A percentile compares a stretch with the other conserved stretches of the same genome.
Evolutionary conservation across 306 rosid species (phyloP).

Genomic region (Vicia sativa): DNA sequence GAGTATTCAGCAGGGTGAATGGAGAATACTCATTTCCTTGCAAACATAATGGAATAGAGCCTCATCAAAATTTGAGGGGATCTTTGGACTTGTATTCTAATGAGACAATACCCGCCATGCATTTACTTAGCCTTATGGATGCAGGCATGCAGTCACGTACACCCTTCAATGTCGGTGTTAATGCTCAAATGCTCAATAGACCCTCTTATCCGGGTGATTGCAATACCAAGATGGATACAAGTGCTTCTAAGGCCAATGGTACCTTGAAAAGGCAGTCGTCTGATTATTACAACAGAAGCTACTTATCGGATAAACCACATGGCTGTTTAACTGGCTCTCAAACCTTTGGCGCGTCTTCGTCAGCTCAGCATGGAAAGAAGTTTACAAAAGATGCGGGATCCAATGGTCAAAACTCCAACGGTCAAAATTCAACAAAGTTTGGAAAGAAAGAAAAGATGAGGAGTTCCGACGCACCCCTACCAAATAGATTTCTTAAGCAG

Average conservation of each 20-base stretch:
- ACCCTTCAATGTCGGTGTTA: slow-evolving; percentile 55
- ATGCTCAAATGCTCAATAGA: slow-evolving; percentile 58
- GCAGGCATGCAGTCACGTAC: slow-evolving; percentile 78
- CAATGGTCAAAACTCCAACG: slow-evolving; percentile 47
- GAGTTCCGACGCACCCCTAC: slow-evolving; percentile 48
- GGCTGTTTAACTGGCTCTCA: slow-evolving; percentile 58
- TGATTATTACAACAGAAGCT: slow-evolving; percentile 48
- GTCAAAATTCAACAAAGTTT: slow-evolving; percentile 53
- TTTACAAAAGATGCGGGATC: slow-evolving; percentile 42
- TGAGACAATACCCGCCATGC: slow-evolving; percentile 97
- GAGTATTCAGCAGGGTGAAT: slow-evolving; percentile 55
- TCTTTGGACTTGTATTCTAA: slow-evolving; percentile 80
- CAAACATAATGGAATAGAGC: slow-evolving; percentile 58
- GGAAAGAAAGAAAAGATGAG: slow-evolving; percentile 60
- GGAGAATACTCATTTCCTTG: slow-evolving; percentile 61
- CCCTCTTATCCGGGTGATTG: slow-evolving; percentile 56
- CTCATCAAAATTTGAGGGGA: slow-evolving; percentile 58
- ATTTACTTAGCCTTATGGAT: slow-evolving; percentile 97
- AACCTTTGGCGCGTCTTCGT: slow-evolving; percentile 57
- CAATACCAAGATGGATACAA: slow-evolving; percentile 56
- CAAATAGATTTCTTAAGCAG: slow-evolving; percentile 47
- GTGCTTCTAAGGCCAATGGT: slow-evolving; percentile 55
- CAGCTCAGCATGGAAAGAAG: slow-evolving; percentile 52
- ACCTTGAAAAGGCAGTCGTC: slow-evolving; percentile 50
- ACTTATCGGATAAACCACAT: slow-evolving; percentile 56